phyloP scores from a whole-genome alignment of 805 yeast genomes.

The Saturnispora dispora region DNA sequence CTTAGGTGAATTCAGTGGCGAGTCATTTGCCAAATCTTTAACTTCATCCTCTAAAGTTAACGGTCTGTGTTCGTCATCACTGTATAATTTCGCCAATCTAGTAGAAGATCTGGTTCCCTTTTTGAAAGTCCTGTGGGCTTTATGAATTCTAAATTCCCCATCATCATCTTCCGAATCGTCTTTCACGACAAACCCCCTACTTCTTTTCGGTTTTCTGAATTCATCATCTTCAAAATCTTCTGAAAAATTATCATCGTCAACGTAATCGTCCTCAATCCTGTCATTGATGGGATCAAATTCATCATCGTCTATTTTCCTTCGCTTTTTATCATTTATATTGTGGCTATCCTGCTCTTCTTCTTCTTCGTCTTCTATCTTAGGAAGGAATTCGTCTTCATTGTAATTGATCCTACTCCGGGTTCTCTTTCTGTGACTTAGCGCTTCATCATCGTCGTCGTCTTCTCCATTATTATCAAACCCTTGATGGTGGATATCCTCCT shows the following conservation, averaged over 20 bases:
- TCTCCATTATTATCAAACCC: slow-evolving; percentile 1
- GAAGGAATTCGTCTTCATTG: slow-evolving; percentile 25
- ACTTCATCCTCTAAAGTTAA: slow-evolving; percentile 54
- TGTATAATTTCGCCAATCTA: slow-evolving; percentile 13
- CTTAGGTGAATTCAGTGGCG: slow-evolving; percentile 42
- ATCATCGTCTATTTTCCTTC: slow-evolving; percentile 7
- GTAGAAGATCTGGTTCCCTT: slow-evolving; percentile 8
- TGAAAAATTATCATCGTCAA: slow-evolving; percentile 8
- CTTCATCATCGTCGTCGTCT: slow-evolving; percentile 16
- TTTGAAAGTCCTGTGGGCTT: slow-evolving; percentile 2
- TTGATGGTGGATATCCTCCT: slow-evolving; percentile 14
- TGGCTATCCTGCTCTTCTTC: slow-evolving; percentile 20
- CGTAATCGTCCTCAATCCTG: slow-evolving; percentile 1
- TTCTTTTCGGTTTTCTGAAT: slow-evolving; percentile 7
- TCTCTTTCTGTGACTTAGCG: slow-evolving; percentile 22
- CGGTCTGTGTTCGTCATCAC: slow-evolving; percentile 12
- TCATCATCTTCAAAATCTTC: slow-evolving; percentile 6
- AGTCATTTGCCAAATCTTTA: slow-evolving; percentile 48
- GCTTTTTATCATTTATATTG: slow-evolving; percentile 1
- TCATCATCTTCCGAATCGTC: slow-evolving; percentile 13
- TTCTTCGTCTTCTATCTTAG: slow-evolving; percentile 19
- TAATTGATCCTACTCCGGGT: slow-evolving; percentile 26
- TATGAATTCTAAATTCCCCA: neutral
- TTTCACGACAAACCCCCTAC: slow-evolving; percentile 12
- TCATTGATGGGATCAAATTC: neutral